These are phyloP conservation scores for Podaxis rugospora DNA, from an alignment of 768 basidiomycete genomes.

Conservation along the genomic window DNA sequence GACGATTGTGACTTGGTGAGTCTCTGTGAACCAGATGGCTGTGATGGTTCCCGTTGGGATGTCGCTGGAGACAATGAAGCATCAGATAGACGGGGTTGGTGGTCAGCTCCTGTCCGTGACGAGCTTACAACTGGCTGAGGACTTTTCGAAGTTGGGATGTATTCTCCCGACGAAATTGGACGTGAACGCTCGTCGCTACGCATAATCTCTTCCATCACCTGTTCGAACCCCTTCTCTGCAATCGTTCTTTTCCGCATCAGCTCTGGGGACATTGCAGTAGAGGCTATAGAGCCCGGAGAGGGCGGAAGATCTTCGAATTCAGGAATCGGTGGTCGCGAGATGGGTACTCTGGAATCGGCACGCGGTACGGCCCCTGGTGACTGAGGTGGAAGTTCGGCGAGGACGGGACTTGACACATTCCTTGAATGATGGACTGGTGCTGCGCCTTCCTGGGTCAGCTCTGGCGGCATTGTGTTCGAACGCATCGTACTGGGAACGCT, in stretches of 20 bases:
- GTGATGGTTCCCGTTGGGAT: not conserved
- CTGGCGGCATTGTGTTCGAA: not conserved
- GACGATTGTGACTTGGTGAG: not conserved
- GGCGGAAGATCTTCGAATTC: not conserved
- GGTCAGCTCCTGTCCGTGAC: not conserved
- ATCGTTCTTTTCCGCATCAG: not conserved
- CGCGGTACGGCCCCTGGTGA: not conserved
- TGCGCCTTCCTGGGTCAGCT: not conserved
- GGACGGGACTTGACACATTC: not conserved
- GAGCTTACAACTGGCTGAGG: not conserved
- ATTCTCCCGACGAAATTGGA: not conserved
- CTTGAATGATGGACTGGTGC: not conserved
- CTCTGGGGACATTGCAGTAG: not conserved
- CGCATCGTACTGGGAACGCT: not conserved
- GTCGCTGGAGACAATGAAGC: not conserved
- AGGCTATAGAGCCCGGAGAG: conserved; percentile 4
- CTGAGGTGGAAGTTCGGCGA: too few species aligned
- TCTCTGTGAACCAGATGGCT: not conserved
- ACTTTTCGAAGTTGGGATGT: not conserved
- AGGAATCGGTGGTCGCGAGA: not conserved
- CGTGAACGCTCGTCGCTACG: not conserved
- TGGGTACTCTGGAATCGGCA: not conserved
- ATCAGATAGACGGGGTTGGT: too few species aligned
- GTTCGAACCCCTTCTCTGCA: not conserved
- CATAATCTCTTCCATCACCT: not conserved